Percentiles rank a stretch among this genome's conserved stretches.
These are phyloP conservation scores for Scheffersomyces lignosus DNA, from an alignment of 805 yeast species.

Conservation along the genomic window DNA sequence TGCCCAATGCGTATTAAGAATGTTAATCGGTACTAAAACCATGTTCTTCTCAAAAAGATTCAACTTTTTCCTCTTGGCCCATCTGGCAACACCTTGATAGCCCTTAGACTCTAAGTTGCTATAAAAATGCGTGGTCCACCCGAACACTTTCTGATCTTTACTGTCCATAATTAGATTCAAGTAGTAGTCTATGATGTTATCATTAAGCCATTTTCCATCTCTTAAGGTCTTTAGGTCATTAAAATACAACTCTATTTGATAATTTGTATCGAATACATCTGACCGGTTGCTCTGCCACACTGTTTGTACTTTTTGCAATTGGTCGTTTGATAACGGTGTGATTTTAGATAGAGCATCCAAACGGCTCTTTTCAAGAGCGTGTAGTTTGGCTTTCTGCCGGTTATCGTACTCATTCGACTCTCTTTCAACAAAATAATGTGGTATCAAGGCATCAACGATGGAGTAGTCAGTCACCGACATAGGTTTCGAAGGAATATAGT, in stretches of 20 bases:
- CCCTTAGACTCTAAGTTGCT: constrained; percentile 72
- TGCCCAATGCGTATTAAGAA: constrained; percentile 88
- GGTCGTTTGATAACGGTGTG: constrained; percentile 26
- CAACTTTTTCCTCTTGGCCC: constrained; percentile 79
- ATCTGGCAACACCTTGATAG: constrained; percentile 73
- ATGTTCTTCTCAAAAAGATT: constrained; percentile 63
- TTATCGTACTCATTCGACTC: constrained; percentile 11
- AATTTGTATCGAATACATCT: constrained; percentile 30
- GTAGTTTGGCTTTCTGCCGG: constrained; percentile 6
- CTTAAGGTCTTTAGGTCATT: constrained; percentile 71
- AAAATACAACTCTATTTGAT: constrained; percentile 58
- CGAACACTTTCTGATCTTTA: constrained; percentile 44
- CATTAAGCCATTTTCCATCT: constrained; percentile 84
- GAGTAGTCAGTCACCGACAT: constrained; percentile 29
- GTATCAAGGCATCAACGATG: constrained; percentile 21
- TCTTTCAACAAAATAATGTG: constrained; percentile 5
- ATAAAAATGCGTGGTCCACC: constrained; percentile 88
- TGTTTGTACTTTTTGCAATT: constrained; percentile 30
- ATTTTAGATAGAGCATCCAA: constrained; percentile 4
- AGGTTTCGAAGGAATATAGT: constrained; percentile 18
- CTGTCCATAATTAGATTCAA: constrained; percentile 53
- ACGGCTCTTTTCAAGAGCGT: constrained; percentile 4
- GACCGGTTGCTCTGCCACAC: constrained; percentile 28
- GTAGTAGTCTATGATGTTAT: constrained; percentile 84
- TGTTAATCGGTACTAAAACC: constrained; percentile 83